A percentile compares a stretch with the other conserved stretches of the same genome.
phyloP scores from a whole-genome alignment of 2,329 filamentous ascomycete species.

The Akanthomyces muscarius region DNA sequence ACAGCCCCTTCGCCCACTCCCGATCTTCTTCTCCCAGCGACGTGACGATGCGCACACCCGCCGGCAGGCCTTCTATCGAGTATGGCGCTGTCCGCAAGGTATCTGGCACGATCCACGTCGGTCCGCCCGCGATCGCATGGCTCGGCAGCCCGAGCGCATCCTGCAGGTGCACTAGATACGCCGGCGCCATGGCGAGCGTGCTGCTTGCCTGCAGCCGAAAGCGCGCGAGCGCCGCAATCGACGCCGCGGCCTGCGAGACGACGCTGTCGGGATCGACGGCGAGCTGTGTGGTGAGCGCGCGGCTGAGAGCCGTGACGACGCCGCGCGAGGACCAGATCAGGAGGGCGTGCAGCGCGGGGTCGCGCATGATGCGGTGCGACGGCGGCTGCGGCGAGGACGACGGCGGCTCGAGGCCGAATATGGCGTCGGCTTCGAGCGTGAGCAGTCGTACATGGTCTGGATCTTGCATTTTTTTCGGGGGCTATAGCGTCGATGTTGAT shows the following conservation, averaged over 20 bases:
- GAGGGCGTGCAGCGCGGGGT: background rate
- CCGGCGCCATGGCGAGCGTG: background rate
- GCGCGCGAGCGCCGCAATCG: background rate
- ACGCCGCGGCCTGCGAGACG: background rate
- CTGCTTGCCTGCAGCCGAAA: background rate
- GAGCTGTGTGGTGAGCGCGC: background rate
- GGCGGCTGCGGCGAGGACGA: background rate
- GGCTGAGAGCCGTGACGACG: constrained; percentile 2
- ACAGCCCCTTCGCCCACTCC: background rate
- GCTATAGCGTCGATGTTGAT: background rate
- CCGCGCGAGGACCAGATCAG: background rate
- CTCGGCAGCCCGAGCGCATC: background rate
- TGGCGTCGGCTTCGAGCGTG: constrained; percentile 11
- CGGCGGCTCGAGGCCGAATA: constrained; percentile 6
- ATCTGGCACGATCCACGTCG: background rate
- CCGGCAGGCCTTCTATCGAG: background rate
- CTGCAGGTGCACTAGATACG: background rate
- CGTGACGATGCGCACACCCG: background rate
- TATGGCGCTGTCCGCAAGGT: background rate
- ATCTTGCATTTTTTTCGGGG: background rate
- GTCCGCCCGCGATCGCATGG: background rate
- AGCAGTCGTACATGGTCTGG: background rate
- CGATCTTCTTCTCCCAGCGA: background rate
- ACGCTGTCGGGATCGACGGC: background rate
- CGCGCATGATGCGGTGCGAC: background rate